These are phyloP conservation scores for Ceratocystis colombiana DNA, from an alignment of 2,329 filamentous ascomycete genomes.

Conservation along the genomic window DNA sequence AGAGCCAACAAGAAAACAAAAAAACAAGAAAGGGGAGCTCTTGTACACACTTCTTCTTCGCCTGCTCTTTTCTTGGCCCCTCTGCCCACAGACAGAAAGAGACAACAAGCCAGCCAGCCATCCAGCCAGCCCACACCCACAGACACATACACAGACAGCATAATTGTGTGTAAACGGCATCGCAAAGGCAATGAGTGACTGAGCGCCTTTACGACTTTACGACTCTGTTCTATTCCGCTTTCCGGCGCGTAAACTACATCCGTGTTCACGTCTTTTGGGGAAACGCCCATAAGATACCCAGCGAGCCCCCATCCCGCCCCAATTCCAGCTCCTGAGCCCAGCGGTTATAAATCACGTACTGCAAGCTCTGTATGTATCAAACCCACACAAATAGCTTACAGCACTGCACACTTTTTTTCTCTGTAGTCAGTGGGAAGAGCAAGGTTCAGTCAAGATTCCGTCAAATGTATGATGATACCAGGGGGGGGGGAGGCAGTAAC, in stretches of 20 bases:
- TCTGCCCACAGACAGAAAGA: conserved; percentile 1
- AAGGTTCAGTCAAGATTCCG: background rate
- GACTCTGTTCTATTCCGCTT: no score
- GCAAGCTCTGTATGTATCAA: no score
- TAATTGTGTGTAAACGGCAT: background rate
- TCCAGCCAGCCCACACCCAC: background rate
- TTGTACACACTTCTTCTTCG: no score
- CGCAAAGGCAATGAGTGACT: background rate
- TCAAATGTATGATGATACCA: conserved; percentile 1
- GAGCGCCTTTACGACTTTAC: background rate
- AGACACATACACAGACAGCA: background rate
- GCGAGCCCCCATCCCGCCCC: no score
- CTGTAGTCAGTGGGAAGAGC: background rate
- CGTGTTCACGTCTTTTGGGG: no score
- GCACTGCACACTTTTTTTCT: background rate
- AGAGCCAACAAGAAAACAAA: background rate
- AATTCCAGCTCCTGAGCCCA: no score
- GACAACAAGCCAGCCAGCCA: background rate
- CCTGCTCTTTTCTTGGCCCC: background rate
- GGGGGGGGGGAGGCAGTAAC: background rate
- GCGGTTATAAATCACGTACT: no score
- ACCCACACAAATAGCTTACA: no score
- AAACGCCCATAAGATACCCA: no score
- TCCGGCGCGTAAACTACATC: no score
- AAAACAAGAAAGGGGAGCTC: background rate